Evolutionary conservation across 139 green algal genomes (phyloP).

Genomic region (Spirogloea muscicola): DNA sequence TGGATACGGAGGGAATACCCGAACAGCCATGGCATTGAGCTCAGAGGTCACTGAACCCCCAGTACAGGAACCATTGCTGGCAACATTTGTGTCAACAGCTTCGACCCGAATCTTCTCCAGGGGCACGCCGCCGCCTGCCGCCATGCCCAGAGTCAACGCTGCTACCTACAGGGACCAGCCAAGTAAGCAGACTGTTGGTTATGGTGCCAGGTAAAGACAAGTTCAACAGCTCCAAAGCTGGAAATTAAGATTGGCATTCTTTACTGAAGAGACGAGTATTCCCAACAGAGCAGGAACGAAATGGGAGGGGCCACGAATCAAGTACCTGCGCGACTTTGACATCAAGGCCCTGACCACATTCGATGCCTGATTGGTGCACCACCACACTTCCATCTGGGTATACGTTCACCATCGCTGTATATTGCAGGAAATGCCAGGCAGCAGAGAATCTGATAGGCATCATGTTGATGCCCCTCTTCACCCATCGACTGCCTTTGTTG

Average conservation of each 20-base stretch:
- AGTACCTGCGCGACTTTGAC: slow-evolving; percentile 62
- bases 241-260: background rate
- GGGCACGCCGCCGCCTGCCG: slow-evolving; percentile 39
- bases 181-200: no score
- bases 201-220: slow-evolving; percentile 24
- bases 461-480: slow-evolving; percentile 38
- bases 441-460: slow-evolving; percentile 28
- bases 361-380: slow-evolving; percentile 34
- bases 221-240: background rate
- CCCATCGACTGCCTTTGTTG: slow-evolving; percentile 32
- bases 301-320: background rate
- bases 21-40: slow-evolving; percentile 45
- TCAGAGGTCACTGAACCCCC: slow-evolving; percentile 29
- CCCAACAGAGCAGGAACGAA: background rate
- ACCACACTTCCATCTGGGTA: slow-evolving; percentile 39
- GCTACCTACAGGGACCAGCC: no score
- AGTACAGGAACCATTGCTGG: slow-evolving; percentile 29
- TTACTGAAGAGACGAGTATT: background rate
- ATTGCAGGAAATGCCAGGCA: slow-evolving; percentile 17
- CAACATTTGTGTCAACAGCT: slow-evolving; percentile 46
- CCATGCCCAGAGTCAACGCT: slow-evolving; percentile 40
- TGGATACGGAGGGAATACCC: slow-evolving; percentile 11
- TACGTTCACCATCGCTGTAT: slow-evolving; percentile 33
- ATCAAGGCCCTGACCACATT: slow-evolving; percentile 59
- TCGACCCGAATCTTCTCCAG: slow-evolving; percentile 44